Base-by-base conservation (phyloP, 768 basidiomycete species). In the Boletus rubropictus region DNA sequence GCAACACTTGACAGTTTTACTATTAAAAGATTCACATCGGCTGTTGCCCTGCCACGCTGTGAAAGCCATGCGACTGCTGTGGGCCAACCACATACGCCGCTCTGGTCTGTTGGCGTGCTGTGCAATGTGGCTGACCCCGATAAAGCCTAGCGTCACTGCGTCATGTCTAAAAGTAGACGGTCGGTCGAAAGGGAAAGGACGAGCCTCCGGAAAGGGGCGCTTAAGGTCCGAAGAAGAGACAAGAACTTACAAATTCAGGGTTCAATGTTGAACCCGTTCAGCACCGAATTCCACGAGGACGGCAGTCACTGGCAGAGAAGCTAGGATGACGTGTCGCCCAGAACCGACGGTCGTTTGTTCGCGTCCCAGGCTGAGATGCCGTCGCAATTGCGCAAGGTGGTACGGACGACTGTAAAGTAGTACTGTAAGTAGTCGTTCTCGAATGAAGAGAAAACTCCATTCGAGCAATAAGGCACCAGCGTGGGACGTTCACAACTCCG, bases 141-240 rank as follows among this genome's bases (percentile, higher is more conserved):
- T 54, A 29, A 38, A 46, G 55, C 36, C 45, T 35, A 38, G 47
- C 36, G 35, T 29, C 39, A 42, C 40, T 27, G 35, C 5, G 20
- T n/a, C n/a, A n/a, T n/a, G n/a, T 17, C 46, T 25, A 50, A 50
- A 51, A 37, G 39, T 47, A 34, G 42, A 44, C n/a, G 6, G 27
- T 22, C 31, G 35, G 38, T 34, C 40, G 24, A 18, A 44, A 29
- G 32, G 7, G 18, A 31, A 14, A 29, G 44, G 46, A 51, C 37
- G 49, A 51, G 43, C 34, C 40, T 20, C 39, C 31, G 36, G 34
- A 42, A 65, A 56, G 55, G 64, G 66, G 64, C 65, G 64, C 59
- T 42, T 56, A 67, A 65, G 64, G 34, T 65, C 64, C 64, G 64
- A 53, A 29, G 48, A 20, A 49, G 44, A 35, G 54, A 54, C 51